These are phyloP conservation scores for Nakazawaea populi DNA, from an alignment of 805 yeast species.

Conservation along the genomic window DNA sequence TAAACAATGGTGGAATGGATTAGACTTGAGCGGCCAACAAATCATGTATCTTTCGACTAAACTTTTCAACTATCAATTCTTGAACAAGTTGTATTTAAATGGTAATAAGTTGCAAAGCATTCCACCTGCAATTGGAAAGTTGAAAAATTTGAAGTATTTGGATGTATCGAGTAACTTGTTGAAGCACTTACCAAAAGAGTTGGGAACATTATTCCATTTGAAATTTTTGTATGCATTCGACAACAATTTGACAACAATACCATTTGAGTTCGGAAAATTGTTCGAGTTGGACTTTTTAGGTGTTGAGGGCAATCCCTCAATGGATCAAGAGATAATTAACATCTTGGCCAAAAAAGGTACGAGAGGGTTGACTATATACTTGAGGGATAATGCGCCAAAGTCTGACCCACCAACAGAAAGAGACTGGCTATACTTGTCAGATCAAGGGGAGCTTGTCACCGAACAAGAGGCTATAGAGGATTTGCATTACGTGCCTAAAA, in stretches of 20 bases:
- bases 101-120: constrained; percentile 70
- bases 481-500: constrained; percentile 19
- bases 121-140: constrained; percentile 63
- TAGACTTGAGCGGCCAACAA: constrained; percentile 90
- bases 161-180: constrained; percentile 80
- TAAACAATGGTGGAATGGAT: constrained; percentile 88
- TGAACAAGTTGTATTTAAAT: constrained; percentile 80
- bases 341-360: constrained; percentile 79
- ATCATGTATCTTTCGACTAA: constrained; percentile 63
- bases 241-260: constrained; percentile 69
- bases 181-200: constrained; percentile 69
- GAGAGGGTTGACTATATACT: constrained; percentile 68
- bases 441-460: constrained; percentile 59
- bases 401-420: constrained; percentile 65
- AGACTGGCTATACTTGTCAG: constrained; percentile 75
- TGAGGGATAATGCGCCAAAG: constrained; percentile 79
- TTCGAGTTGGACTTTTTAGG: constrained; percentile 85
- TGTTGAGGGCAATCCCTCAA: constrained; percentile 80
- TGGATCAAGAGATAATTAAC: constrained; percentile 58
- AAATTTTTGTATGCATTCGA: constrained; percentile 84
- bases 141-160: constrained; percentile 70
- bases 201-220: constrained; percentile 77
- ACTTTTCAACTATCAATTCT: constrained; percentile 73
- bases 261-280: constrained; percentile 80
- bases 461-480: constrained; percentile 23